Evolutionary conservation across 1,284 basidiomycete species (phyloP).

Genomic region (Malassezia cuniculi): DNA sequence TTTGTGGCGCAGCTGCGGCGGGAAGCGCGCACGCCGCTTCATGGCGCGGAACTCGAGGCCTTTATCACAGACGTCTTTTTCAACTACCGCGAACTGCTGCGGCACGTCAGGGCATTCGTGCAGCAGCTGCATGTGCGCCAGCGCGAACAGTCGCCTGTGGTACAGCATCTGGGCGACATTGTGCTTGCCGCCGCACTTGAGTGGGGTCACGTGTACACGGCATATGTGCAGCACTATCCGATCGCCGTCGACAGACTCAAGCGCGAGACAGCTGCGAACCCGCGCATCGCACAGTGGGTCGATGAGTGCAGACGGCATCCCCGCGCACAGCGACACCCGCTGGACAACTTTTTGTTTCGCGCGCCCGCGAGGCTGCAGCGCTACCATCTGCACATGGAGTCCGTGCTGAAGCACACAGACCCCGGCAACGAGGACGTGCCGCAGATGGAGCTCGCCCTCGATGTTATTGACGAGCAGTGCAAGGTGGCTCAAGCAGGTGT

Average conservation of each 20-base stretch:
- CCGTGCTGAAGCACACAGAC: conserved; percentile 53
- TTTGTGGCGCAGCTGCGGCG: conserved; percentile 25
- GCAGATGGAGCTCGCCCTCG: conserved; percentile 27
- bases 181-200: conserved; percentile 76
- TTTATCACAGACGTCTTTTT: conserved; percentile 79
- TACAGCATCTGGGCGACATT: conserved; percentile 76
- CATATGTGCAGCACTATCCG: conserved; percentile 72
- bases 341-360: conserved; percentile 72
- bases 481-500: conserved; percentile 35
- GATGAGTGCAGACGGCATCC: conserved; percentile 56
- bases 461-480: conserved; percentile 40
- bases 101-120: conserved; percentile 65
- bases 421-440: conserved; percentile 26
- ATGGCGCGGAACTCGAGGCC: conserved; percentile 51
- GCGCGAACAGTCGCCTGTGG: conserved; percentile 69
- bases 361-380: conserved; percentile 79
- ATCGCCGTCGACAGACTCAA: conserved; percentile 71
- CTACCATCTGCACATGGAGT: conserved; percentile 74
- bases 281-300: conserved; percentile 70
- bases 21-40: conserved; percentile 16
- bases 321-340: conserved; percentile 64
- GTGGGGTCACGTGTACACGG: conserved; percentile 72
- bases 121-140: conserved; percentile 77
- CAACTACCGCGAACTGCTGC: conserved; percentile 69
- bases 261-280: conserved; percentile 68